Percentiles rank a stretch among this genome's conserved stretches.
These are phyloP conservation scores for Dothiorella sarmentorum DNA, from an alignment of 2,329 filamentous ascomycete species.

Conservation along the genomic window DNA sequence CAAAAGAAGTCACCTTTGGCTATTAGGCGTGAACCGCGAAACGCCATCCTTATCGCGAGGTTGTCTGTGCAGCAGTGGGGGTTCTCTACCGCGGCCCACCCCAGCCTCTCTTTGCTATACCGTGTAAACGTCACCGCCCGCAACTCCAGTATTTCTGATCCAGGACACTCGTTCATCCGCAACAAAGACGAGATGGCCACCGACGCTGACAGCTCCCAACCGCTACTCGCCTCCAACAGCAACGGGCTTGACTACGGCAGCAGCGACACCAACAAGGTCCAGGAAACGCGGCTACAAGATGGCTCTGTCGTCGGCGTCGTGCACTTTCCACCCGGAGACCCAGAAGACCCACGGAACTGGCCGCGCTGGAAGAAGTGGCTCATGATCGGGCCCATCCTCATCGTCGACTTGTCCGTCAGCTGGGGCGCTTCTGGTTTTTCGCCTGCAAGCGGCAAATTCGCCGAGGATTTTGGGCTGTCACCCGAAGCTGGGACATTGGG, in stretches of 20 bases:
- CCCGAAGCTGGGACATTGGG: conserved; percentile 44
- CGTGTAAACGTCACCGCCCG: background rate
- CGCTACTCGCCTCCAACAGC: background rate
- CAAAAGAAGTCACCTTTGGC: background rate
- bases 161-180: background rate
- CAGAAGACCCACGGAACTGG: conserved; percentile 37
- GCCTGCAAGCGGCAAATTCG: conserved; percentile 42
- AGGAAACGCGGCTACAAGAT: background rate
- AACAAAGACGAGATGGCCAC: background rate
- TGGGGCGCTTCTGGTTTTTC: conserved; percentile 50
- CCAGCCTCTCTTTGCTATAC: background rate
- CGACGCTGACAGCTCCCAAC: background rate
- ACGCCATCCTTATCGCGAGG: background rate
- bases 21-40: background rate
- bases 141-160: too few species aligned
- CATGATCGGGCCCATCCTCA: conserved; percentile 34
- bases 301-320: conserved; percentile 24
- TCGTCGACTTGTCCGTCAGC: conserved; percentile 35
- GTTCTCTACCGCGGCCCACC: background rate
- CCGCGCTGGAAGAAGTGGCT: conserved; percentile 32
- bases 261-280: background rate
- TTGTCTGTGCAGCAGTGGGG: conserved; percentile 10
- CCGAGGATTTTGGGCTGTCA: conserved; percentile 40
- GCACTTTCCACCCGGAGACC: conserved; percentile 23
- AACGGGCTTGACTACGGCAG: background rate